Evolutionary conservation across 192 early-diverging fungal species (phyloP), one percentile per base, ranked within the genome.

Genomic region (Linnemannia zychae): DNA sequence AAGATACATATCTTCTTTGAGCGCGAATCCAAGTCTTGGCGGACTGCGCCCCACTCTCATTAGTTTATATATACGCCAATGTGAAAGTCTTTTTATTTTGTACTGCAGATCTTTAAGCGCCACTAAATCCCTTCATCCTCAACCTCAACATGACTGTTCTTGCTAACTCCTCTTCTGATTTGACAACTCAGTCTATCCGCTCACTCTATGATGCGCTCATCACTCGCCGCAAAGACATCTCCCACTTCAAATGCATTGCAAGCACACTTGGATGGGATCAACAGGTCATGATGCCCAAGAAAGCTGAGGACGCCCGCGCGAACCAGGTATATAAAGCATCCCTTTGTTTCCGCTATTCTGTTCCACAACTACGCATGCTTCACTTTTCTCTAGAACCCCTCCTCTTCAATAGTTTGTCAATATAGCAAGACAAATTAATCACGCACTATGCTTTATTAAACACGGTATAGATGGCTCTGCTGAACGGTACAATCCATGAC

Each of bases 231-330:
- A 85, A 85, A 63, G 83, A 85, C 2, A 71, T 79, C 57, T 28
- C 11, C 36, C 48, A 66, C 24, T 74, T 85, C 33, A 69, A 76
- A 15, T 49, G 77, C 16, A 67, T 79, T 63, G 17, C 60, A 24
- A 75, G 74, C 16, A 22, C 82, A 6, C 80, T 87, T 24, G 34
- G 65, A 3, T 87, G 86, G 86, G 87, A 88, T 33, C 87, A 88
- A 47, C 73, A 81, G 48, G 84, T 87, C 69, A 82, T 88, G 79
- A 82, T 88, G 88, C 85, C 88, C 17, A 36, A 76, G 34, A 85
- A 85, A 40, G 70, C 82, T 50, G 85, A n/a, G 34, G 81, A 60
- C 13, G 13, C 50, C 37, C 76, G 79, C 34, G 74, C 75, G 3
- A 40, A 78, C 20, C 87, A 84, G 52, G 75, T 76, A 44, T 9